Percentiles rank a stretch among this genome's conserved stretches.
phyloP scores from a whole-genome alignment of 2,329 filamentous ascomycete species.

The Ophiocordyceps camponoti-leonardi region DNA sequence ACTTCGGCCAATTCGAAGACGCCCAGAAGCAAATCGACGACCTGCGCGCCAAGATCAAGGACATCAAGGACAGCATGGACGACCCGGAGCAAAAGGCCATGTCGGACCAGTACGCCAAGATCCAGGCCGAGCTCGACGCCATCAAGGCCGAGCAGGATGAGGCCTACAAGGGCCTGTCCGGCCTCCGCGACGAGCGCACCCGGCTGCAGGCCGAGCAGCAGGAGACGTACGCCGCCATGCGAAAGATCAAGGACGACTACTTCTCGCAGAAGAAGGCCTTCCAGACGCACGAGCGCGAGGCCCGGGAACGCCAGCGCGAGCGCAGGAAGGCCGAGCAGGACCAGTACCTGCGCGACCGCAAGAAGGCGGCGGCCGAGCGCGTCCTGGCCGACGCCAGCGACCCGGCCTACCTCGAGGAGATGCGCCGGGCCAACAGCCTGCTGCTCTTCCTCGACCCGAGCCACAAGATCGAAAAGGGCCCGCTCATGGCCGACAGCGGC shows the following conservation, averaged over 20 bases:
- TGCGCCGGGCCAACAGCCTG: constrained; percentile 71
- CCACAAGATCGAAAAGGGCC: constrained; percentile 47
- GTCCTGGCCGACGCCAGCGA: constrained; percentile 68
- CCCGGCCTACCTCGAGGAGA: constrained; percentile 84
- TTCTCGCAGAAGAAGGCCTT: constrained; percentile 69
- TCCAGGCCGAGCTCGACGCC: constrained; percentile 73
- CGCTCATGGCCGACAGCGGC: constrained; percentile 47
- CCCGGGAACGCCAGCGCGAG: constrained; percentile 58
- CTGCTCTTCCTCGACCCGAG: constrained; percentile 83
- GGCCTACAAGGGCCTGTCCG: constrained; percentile 73
- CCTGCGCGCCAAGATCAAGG: constrained; percentile 71
- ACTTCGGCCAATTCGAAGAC: constrained; percentile 70
- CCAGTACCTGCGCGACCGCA: constrained; percentile 51
- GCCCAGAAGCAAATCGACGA: constrained; percentile 81
- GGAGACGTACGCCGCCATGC: constrained; percentile 66
- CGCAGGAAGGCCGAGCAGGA: constrained; percentile 68
- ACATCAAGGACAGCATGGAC: constrained; percentile 75
- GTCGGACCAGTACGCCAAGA: constrained; percentile 67
- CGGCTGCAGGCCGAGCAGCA: constrained; percentile 75
- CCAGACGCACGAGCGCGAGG: constrained; percentile 68
- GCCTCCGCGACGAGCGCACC: constrained; percentile 69
- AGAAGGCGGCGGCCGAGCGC: constrained; percentile 59
- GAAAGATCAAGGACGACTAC: constrained; percentile 80
- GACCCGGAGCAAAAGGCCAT: constrained; percentile 83
- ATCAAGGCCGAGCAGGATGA: constrained; percentile 89